phyloP scores from a whole-genome alignment of 352 stramenopile genomes.

The Phytophthora hybrid region DNA sequence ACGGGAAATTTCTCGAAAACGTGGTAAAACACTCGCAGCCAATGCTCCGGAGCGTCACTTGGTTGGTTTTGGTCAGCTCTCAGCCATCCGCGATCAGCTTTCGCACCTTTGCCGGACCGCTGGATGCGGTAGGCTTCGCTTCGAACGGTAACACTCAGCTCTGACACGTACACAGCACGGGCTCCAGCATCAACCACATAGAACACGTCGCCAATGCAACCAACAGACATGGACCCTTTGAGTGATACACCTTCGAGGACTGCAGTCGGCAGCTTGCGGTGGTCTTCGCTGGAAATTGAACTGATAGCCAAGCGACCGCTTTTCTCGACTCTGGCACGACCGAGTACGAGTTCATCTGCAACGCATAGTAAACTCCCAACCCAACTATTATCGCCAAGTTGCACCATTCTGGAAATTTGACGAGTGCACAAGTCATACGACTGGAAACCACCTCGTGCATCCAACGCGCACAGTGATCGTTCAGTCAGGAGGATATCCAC shows the following conservation, averaged over 20 bases:
- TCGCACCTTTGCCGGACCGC: slow-evolving; percentile 26
- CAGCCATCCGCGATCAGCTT: neutral
- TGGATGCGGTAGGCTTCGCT: slow-evolving; percentile 68
- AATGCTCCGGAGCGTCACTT: slow-evolving; percentile 9
- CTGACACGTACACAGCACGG: slow-evolving; percentile 14
- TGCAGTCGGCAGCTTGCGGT: slow-evolving; percentile 33
- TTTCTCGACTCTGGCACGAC: slow-evolving; percentile 4
- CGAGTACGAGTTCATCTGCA: slow-evolving; percentile 36
- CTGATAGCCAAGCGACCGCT: slow-evolving; percentile 4
- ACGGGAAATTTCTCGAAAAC: slow-evolving; percentile 72
- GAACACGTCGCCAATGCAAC: slow-evolving; percentile 35
- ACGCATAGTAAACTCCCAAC: slow-evolving; percentile 26
- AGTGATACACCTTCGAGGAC: slow-evolving; percentile 2
- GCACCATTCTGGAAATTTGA: slow-evolving; percentile 29
- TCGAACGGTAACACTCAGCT: slow-evolving; percentile 46
- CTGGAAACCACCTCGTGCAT: slow-evolving; percentile 27
- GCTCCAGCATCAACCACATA: slow-evolving; percentile 38
- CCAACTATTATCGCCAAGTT: slow-evolving; percentile 12
- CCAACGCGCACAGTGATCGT: slow-evolving; percentile 23
- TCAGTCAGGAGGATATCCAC: slow-evolving; percentile 32
- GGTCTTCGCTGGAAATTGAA: slow-evolving; percentile 44
- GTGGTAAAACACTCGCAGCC: slow-evolving; percentile 50
- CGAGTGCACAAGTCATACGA: slow-evolving; percentile 31
- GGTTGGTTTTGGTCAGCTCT: neutral
- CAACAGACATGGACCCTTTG: slow-evolving; percentile 9